A percentile compares a stretch with the other conserved stretches of the same genome.
Conservation (phyloP, 495 filamentous ascomycete genomes). For the Hypoxylon rickii region DNA sequence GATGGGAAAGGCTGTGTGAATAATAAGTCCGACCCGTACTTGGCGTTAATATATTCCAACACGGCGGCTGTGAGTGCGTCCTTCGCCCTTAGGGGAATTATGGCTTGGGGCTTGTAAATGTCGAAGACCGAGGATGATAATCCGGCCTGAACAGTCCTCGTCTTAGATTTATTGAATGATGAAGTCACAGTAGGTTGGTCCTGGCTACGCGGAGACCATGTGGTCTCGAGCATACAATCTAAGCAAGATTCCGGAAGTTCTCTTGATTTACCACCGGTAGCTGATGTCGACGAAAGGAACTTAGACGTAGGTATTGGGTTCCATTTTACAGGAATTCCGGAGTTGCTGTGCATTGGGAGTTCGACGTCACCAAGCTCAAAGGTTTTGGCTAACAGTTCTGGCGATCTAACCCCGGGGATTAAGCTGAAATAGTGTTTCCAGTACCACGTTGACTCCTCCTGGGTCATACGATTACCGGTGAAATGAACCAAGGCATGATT, state of each 20-base stretch:
- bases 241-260: constrained; percentile 3
- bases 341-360: constrained; percentile 2
- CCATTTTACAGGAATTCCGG: constrained; percentile 22
- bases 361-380: not conserved
- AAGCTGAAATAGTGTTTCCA: constrained; percentile 16
- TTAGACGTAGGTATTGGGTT: constrained; percentile 14
- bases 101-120: not conserved
- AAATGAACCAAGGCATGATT: constrained; percentile 16
- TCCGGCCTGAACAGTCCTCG: not conserved
- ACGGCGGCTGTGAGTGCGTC: constrained; percentile 9
- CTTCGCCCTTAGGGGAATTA: not conserved
- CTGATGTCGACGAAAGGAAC: not conserved
- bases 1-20: constrained; percentile 30
- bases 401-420: not conserved
- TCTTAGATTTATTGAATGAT: not conserved
- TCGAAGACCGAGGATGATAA: not conserved
- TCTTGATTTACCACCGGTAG: not conserved
- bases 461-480: constrained; percentile 12
- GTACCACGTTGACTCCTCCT: constrained; percentile 17
- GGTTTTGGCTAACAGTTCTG: not conserved
- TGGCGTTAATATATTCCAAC: constrained; percentile 11
- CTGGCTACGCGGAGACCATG: not conserved
- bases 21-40: constrained; percentile 14
- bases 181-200: not conserved
- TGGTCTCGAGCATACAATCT: constrained; percentile 12